Evolutionary conservation across 257 asterid genomes (phyloP).

Genomic region (Solanum infundibuliforme): DNA sequence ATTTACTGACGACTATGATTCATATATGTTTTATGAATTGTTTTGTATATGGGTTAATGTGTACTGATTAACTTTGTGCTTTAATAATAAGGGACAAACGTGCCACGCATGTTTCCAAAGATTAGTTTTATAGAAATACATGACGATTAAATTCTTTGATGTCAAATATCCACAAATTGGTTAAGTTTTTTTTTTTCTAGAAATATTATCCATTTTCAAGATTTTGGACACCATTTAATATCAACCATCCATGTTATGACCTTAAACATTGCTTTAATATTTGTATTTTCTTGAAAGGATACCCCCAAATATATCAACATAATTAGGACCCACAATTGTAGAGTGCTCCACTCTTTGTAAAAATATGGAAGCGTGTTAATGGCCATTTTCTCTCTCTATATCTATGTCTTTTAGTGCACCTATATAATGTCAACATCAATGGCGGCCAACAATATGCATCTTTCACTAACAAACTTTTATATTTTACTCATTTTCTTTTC

Average conservation of each 20-base stretch:
- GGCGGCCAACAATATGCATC: slow-evolving; percentile 47
- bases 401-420: slow-evolving; percentile 16
- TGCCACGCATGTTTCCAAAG: neutral
- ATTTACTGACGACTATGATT: neutral
- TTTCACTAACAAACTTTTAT: slow-evolving; percentile 5
- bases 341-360: neutral
- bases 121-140: too few species aligned
- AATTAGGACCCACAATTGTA: neutral
- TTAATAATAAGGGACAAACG: neutral
- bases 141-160: too few species aligned
- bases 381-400: neutral
- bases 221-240: too few species aligned
- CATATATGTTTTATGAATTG: neutral
- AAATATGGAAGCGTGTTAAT: neutral
- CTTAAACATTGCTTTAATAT: neutral
- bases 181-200: neutral
- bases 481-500: slow-evolving; percentile 1
- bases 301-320: neutral
- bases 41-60: neutral
- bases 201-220: neutral
- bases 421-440: slow-evolving; percentile 39
- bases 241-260: neutral
- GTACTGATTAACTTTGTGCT: neutral
- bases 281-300: neutral
- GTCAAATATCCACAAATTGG: neutral